Conservation (phyloP, 768 basidiomycete species). For the Boletus pseudopeckii region DNA sequence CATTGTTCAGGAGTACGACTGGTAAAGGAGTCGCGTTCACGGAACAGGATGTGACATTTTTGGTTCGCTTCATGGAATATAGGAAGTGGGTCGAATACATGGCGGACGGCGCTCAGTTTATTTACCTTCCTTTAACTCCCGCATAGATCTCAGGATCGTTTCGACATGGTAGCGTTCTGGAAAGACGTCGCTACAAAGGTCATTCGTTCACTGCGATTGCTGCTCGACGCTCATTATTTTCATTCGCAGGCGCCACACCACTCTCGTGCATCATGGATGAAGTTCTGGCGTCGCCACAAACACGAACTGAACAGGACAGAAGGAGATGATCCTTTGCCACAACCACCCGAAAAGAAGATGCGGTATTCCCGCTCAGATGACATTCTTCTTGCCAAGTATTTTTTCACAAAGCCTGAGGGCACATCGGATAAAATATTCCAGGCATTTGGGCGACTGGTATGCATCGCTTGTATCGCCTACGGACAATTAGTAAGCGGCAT, state of each 20-base stretch:
- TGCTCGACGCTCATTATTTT: not conserved
- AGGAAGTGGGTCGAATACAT: constrained; percentile 51
- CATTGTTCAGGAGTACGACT: constrained; percentile 79
- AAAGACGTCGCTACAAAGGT: constrained; percentile 73
- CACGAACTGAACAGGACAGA: constrained; percentile 71
- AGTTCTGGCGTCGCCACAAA: constrained; percentile 85
- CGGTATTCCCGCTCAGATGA: constrained; percentile 81
- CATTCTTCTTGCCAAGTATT: constrained; percentile 72
- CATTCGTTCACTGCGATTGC: constrained; percentile 10
- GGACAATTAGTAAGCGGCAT: not conserved
- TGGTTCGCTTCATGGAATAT: constrained; percentile 75
- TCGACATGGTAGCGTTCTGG: constrained; percentile 78
- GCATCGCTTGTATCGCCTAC: constrained; percentile 18
- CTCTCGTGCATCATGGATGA: constrained; percentile 92
- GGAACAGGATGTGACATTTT: constrained; percentile 73
- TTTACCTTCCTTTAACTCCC: constrained; percentile 5
- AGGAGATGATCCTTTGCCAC: constrained; percentile 67
- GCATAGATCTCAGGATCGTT: constrained; percentile 51
- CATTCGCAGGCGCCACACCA: constrained; percentile 76
- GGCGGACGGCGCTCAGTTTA: not conserved
- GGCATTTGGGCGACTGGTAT: constrained; percentile 66
- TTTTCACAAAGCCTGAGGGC: constrained; percentile 68
- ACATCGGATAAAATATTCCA: constrained; percentile 86
- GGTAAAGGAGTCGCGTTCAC: constrained; percentile 91
- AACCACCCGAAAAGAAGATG: constrained; percentile 84